phyloP scores from a whole-genome alignment of 2,329 filamentous ascomycete species.

The Diplodia sapinea region DNA sequence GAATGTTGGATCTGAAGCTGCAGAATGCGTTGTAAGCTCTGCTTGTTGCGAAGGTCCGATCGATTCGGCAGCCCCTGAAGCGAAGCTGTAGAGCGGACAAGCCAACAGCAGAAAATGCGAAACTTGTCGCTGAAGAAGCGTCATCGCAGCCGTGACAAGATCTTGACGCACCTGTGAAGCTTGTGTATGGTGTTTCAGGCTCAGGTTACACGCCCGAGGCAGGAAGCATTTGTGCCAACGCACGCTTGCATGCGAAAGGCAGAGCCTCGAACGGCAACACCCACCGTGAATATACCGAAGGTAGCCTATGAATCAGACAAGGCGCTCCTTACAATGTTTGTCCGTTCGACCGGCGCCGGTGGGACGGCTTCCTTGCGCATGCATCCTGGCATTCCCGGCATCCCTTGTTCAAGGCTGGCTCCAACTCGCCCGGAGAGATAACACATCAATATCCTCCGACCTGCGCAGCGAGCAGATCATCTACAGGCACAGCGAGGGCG shows the following conservation, averaged over 20 bases:
- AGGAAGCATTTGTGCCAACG: not conserved
- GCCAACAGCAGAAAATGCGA: not conserved
- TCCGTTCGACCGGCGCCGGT: not conserved
- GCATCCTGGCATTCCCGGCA: slow-evolving; percentile 1
- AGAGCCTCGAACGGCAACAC: not conserved
- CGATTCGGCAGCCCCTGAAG: not conserved
- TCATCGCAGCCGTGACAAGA: not conserved
- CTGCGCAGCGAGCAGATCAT: not conserved
- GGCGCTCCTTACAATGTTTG: not conserved
- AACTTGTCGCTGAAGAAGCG: not conserved
- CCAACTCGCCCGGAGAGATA: not conserved
- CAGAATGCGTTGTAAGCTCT: not conserved
- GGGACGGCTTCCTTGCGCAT: not conserved
- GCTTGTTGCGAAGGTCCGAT: not conserved
- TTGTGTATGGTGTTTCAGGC: not conserved
- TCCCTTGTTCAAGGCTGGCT: slow-evolving; percentile 7
- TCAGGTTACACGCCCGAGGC: not conserved
- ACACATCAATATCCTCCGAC: not conserved
- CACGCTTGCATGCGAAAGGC: not conserved
- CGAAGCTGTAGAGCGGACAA: not conserved
- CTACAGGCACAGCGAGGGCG: not conserved
- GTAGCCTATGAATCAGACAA: not conserved
- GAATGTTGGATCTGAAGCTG: not conserved
- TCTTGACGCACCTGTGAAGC: not conserved
- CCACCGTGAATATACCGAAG: not conserved